phyloP scores from a whole-genome alignment of 2,329 filamentous ascomycete genomes.

The Bipolaris cookei region DNA sequence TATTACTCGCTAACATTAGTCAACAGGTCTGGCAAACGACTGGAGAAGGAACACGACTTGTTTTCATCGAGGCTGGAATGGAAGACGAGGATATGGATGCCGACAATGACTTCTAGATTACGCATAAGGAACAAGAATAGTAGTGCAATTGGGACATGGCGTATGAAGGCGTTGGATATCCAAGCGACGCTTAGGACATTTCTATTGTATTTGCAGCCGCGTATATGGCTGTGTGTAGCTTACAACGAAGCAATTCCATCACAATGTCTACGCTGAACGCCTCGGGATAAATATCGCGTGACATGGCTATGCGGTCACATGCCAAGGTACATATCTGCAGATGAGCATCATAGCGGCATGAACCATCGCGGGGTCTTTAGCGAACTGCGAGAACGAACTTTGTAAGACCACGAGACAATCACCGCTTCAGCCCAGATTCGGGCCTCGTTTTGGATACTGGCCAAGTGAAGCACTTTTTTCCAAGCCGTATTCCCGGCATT shows the following conservation, averaged over 20 bases:
- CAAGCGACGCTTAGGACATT: constrained; percentile 14
- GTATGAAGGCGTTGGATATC: constrained; percentile 36
- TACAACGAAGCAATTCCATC: constrained; percentile 12
- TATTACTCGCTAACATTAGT: constrained; percentile 37
- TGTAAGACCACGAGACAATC: not conserved
- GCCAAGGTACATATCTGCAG: constrained; percentile 24
- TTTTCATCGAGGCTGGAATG: constrained; percentile 61
- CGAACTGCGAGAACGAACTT: constrained; percentile 17
- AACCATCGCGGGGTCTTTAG: constrained; percentile 24
- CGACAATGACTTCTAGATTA: constrained; percentile 43
- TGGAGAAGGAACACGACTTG: constrained; percentile 59
- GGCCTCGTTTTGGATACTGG: not conserved
- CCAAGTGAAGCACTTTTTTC: constrained; percentile 7
- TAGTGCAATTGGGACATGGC: constrained; percentile 27
- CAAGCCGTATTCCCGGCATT: constrained; percentile 20
- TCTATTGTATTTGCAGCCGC: constrained; percentile 7
- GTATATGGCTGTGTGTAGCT: constrained; percentile 3
- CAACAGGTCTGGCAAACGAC: constrained; percentile 62
- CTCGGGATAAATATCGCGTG: constrained; percentile 2
- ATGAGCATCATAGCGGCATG: constrained; percentile 17
- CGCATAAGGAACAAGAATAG: constrained; percentile 10
- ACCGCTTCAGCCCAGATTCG: not conserved
- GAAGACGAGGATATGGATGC: constrained; percentile 54
- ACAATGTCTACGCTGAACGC: not conserved
- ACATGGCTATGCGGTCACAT: constrained; percentile 6